Evolutionary conservation across 2,329 filamentous ascomycete species (phyloP), one percentile per base, ranked within the genome.

Genomic region (Sporothrix globosa): DNA sequence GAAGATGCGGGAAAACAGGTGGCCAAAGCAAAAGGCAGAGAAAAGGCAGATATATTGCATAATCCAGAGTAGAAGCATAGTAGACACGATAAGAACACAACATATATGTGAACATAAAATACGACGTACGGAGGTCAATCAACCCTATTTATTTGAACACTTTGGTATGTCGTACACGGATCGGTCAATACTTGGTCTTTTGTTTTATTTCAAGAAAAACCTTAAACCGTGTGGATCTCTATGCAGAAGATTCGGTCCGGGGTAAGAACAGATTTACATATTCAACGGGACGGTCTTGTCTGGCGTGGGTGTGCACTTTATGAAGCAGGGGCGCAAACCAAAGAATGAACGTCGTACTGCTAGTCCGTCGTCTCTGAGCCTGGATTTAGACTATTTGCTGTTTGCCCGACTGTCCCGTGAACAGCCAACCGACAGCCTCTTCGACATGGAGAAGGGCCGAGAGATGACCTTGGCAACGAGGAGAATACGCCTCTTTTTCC

Each of bases 21-120:
- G 63, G 63, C 63, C 63, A 44, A 67, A 67, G 48, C 63, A 24
- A 54, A 67, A 67, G 60, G 60, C 19, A 67, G 17, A 21, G 41
- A 27, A 66, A n/a, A 10, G 24, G 61, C 41, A 50, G 44, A n/a
- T 27, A 21, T 53, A 13, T 63, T 24, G 6, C 27, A 63, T n/a
- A 21, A 30, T 30, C 27, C 34, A 34, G 34, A 9, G 34, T 0
- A 34, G 34, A 34, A 34, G 34, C 27, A 39, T 17, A 50, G 1
- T 10, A 41, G 6, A 41, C 17, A 5, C 5, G 11, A 14, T 24
- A 53, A 10, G 24, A 11, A 19, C 11, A 24, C 24, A 21, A 3
- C 4, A 53, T 34, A 34, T 34, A 34, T 9, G 34, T 34, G 34
- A 34, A 13, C 3, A 27, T 27, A 14, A 10, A 53, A 53, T 27